phyloP scores from a whole-genome alignment of 176 grass and related monocot genomes.

The Triticum urartu region DNA sequence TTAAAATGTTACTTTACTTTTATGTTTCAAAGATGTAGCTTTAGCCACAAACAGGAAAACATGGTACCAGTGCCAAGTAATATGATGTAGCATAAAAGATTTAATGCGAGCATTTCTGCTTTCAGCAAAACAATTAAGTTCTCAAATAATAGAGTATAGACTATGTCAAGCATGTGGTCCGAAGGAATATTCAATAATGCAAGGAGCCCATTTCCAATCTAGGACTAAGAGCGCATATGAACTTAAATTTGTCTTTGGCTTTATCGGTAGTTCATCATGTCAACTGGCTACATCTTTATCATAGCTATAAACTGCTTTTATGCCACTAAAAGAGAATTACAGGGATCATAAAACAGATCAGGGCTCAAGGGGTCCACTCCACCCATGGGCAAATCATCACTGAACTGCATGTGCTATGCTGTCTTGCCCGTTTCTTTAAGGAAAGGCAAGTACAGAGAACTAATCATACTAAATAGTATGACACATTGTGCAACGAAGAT shows the following conservation, averaged over 20 bases:
- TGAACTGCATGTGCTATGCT: not conserved
- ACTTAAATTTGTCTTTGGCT: not conserved
- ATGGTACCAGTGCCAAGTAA: not conserved
- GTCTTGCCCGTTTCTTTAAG: not conserved
- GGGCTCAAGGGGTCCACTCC: not conserved
- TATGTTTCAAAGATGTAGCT: not conserved
- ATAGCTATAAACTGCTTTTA: constrained; percentile 5
- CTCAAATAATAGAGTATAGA: not conserved
- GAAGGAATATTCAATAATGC: constrained; percentile 28
- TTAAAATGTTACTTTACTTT: constrained; percentile 1
- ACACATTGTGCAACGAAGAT: not conserved
- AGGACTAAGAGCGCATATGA: not conserved
- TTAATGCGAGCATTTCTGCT: constrained; percentile 19
- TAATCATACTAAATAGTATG: not conserved
- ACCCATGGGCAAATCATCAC: constrained; percentile 10
- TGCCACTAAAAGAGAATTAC: not conserved
- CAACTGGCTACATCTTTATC: constrained; percentile 8
- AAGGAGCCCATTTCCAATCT: constrained; percentile 9
- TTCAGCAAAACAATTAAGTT: constrained; percentile 12
- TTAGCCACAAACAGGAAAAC: not conserved
- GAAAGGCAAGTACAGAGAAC: constrained; percentile 23
- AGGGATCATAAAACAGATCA: not conserved
- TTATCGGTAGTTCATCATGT: constrained; percentile 11
- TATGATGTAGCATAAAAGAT: constrained; percentile 13
- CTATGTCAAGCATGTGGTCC: not conserved